Evolutionary conservation across 495 filamentous ascomycete species (phyloP).

Genomic region (Trichocladium antarcticum): DNA sequence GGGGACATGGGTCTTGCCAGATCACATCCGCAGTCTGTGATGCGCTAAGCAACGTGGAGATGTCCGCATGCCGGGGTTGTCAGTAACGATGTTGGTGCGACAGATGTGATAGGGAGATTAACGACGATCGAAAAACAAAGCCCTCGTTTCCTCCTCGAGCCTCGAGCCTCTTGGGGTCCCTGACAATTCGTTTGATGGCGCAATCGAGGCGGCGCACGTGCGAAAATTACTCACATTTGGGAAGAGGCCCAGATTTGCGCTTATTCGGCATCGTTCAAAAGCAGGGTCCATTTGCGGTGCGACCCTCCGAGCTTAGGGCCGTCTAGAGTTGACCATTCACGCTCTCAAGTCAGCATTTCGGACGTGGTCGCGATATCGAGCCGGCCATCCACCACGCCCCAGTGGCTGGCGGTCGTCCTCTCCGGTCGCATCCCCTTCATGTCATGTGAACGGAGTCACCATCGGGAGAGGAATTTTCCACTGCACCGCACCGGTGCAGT

Average conservation of each 20-base stretch:
- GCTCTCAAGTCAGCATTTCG: background rate
- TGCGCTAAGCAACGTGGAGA: background rate
- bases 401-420: background rate
- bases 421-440: constrained; percentile 4
- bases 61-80: background rate
- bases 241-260: background rate
- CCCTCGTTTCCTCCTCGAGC: too few species aligned
- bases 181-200: constrained; percentile 4
- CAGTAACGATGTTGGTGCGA: background rate
- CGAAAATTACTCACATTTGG: background rate
- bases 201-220: constrained; percentile 5
- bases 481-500: background rate
- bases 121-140: background rate
- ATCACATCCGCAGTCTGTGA: background rate
- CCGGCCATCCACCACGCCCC: background rate
- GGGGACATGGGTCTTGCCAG: constrained; percentile 10
- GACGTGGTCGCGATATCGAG: background rate
- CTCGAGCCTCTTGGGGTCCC: background rate
- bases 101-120: constrained; percentile 8
- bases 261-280: background rate
- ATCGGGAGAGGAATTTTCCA: background rate
- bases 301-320: background rate
- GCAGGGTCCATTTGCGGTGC: background rate
- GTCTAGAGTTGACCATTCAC: constrained; percentile 2
- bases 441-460: constrained; percentile 7